Evolutionary conservation across 768 basidiomycete genomes (phyloP).

Genomic region (Xanthoconium stramineum): DNA sequence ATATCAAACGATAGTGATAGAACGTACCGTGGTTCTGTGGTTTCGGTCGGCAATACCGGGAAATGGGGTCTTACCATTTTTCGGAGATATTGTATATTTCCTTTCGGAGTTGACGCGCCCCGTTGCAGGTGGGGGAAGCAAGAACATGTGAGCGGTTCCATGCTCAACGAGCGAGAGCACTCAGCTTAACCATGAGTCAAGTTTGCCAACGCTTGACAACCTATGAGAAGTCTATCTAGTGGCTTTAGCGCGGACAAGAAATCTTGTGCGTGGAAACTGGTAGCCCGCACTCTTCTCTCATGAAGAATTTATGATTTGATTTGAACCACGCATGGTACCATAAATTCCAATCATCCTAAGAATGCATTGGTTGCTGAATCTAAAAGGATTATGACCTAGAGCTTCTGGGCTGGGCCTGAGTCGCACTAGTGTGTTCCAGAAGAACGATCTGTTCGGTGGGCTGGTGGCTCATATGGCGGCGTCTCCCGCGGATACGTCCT

Average conservation of each 20-base stretch:
- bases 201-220: no score
- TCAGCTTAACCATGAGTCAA: no score
- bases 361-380: neutral
- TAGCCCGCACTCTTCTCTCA: neutral
- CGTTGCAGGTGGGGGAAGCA: no score
- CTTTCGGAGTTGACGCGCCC: no score
- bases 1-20: no score
- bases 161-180: no score
- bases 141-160: no score
- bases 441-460: neutral
- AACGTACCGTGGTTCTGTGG: no score
- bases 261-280: neutral
- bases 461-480: neutral
- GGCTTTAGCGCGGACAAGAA: neutral
- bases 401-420: neutral
- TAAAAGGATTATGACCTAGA: neutral
- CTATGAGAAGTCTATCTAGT: no score
- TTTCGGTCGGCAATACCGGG: no score
- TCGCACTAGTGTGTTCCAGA: neutral
- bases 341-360: neutral
- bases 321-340: neutral
- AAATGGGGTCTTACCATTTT: no score
- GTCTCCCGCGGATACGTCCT: neutral
- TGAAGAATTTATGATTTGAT: neutral
- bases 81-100: no score